phyloP scores from a whole-genome alignment of 306 rosid genomes.

The Fragaria ananassa region DNA sequence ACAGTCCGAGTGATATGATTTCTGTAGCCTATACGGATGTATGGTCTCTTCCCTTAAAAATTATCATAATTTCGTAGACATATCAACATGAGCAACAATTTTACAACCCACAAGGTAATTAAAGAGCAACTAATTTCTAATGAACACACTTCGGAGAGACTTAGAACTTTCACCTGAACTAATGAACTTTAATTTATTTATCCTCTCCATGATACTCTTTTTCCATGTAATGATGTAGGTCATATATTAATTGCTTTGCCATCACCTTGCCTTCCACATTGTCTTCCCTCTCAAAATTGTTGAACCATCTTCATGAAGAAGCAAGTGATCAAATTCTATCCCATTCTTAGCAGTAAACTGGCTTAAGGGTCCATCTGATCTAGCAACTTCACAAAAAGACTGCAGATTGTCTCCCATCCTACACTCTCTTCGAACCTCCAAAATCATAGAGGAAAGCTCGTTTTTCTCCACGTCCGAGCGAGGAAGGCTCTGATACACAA shows the following conservation, averaged over 20 bases:
- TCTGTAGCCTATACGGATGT: too few species aligned
- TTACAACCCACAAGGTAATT: too few species aligned
- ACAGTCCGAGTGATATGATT: too few species aligned
- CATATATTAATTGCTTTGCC: neutral
- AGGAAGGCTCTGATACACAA: neutral
- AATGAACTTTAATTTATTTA: too few species aligned
- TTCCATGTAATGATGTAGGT: neutral
- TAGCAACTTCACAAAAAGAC: neutral
- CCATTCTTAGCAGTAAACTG: neutral
- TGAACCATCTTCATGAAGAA: neutral
- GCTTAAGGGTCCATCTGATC: neutral
- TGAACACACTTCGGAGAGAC: too few species aligned
- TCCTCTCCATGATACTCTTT: too few species aligned
- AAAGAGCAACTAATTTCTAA: too few species aligned
- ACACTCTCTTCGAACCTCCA: slow-evolving; percentile 13
- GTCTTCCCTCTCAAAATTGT: slow-evolving; percentile 1
- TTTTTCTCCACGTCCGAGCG: neutral
- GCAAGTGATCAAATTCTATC: neutral
- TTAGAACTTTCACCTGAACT: too few species aligned
- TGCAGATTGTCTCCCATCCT: neutral
- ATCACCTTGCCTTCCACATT: neutral
- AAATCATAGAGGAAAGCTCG: neutral
- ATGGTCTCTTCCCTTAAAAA: too few species aligned
- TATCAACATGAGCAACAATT: too few species aligned
- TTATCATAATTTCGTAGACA: too few species aligned